Conservation (phyloP, 441 rosid genomes). For the Erysimum pusillum region DNA sequence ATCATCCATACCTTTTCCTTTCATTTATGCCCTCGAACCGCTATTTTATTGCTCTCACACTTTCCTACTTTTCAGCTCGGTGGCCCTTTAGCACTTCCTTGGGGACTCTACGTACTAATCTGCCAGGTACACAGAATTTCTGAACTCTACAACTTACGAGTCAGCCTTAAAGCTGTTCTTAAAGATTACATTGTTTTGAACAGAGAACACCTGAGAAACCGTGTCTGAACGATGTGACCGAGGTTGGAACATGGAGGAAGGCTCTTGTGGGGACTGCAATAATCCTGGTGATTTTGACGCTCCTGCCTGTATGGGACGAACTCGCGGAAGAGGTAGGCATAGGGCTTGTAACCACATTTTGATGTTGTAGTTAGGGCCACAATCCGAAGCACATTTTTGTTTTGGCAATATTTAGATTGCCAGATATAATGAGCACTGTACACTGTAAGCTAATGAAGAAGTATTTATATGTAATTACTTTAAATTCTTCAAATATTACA, state of each 20-base stretch:
- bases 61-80: conserved; percentile 65
- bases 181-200: not conserved
- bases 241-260: conserved; percentile 94
- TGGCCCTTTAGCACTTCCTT: conserved; percentile 93
- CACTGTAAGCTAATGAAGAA: conserved; percentile 27
- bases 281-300: conserved; percentile 71
- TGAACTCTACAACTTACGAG: conserved; percentile 1
- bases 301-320: conserved; percentile 91
- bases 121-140: conserved; percentile 69
- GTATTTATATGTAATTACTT: not conserved
- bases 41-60: not conserved
- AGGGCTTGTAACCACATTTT: conserved; percentile 86
- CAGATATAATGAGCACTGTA: conserved; percentile 27
- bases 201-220: conserved; percentile 93
- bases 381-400: conserved; percentile 24
- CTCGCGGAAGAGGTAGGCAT: conserved; percentile 97
- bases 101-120: conserved; percentile 92
- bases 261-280: conserved; percentile 63
- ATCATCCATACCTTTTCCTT: not conserved
- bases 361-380: conserved; percentile 46
- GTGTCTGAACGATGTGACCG: conserved; percentile 91
- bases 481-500: not conserved
- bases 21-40: not conserved
- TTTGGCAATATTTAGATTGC: conserved; percentile 26
- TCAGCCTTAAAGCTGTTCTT: not conserved